These are phyloP conservation scores for Coemansia sp. DNA, from an alignment of 192 early-diverging fungal genomes.

Conservation along the genomic window DNA sequence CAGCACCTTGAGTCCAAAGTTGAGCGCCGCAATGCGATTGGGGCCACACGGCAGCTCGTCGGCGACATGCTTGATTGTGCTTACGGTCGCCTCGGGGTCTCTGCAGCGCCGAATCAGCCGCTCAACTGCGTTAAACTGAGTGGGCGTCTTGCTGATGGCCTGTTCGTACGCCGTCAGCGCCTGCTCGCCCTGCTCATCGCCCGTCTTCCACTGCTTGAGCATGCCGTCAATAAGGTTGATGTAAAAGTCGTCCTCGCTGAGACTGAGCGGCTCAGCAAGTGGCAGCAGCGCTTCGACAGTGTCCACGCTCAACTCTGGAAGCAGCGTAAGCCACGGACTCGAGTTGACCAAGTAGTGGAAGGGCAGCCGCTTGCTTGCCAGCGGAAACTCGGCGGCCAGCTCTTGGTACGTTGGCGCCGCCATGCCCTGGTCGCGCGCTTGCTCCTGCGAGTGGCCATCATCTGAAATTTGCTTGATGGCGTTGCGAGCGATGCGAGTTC, in stretches of 20 bases:
- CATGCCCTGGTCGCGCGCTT: neutral
- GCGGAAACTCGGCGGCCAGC: constrained; percentile 31
- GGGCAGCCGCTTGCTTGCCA: constrained; percentile 54
- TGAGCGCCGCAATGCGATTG: constrained; percentile 62
- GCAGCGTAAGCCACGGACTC: constrained; percentile 53
- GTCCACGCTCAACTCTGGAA: constrained; percentile 54
- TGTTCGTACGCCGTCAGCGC: constrained; percentile 10
- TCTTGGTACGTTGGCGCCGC: constrained; percentile 3
- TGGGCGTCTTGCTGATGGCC: constrained; percentile 24
- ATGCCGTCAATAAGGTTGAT: constrained; percentile 59
- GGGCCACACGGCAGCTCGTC: constrained; percentile 58
- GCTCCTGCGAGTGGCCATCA: neutral
- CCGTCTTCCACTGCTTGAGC: constrained; percentile 32
- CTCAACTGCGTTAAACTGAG: constrained; percentile 55
- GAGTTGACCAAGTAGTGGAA: constrained; percentile 57
- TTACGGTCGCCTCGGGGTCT: constrained; percentile 53
- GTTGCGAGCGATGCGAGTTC: constrained; percentile 17
- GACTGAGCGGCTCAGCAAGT: constrained; percentile 53
- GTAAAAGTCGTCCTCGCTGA: constrained; percentile 63
- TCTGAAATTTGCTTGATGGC: constrained; percentile 1
- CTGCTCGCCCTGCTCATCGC: neutral
- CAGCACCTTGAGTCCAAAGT: constrained; percentile 53
- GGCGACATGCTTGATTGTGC: constrained; percentile 55
- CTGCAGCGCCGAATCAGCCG: constrained; percentile 55
- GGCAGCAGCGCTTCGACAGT: constrained; percentile 57